Evolutionary conservation across 805 yeast genomes (phyloP), one percentile per base, ranked within the genome.

Genomic region (Yarrowia deformans): DNA sequence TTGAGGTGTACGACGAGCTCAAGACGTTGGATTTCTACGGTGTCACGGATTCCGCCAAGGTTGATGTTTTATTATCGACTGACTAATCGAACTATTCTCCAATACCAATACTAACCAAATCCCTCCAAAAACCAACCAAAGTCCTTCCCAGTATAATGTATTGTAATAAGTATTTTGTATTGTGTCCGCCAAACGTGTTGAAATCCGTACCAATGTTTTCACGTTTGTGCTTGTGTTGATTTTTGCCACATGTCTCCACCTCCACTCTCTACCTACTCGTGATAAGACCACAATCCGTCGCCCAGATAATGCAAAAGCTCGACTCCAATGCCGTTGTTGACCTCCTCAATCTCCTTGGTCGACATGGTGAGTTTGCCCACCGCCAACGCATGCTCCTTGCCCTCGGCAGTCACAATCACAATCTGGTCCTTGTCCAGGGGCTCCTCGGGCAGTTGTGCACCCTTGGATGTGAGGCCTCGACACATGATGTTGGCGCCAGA

Each of bases 401-500:
- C 97, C 79, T 93, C 97, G 63, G 98, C 97, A 76, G 88, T 90
- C 34, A 94, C 85, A 9, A 90, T 84, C 56, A 93, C 97, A 37
- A 90, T 84, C n/a, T 88, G 82, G 68, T 84, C 96, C 73, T 86
- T 83, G 50, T 85, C 87, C 70, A 87, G 77, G 46, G 88, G 86
- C 39, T 88, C 88, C 32, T 88, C 93, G 23, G 97, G 97, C 71
- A 93, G 81, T 68, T 80, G 79, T 23, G 97, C 97, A 50, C 97
- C 97, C 1, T 89, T 84, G 19, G 95, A 76, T 0, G 97, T 92
- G 72, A 92, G 83, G 19, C 97, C 97, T 3, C 97, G 97, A 79
- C 97, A 93, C 98, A 93, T 93, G 75, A 93, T 90, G 76, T 93
- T 93, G 37, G 98, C 97, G 69, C 98, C 98, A 4, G 97, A 89